Evolutionary conservation across 2,329 filamentous ascomycete species (phyloP), one percentile per base, ranked within the genome.

Genomic region (Ascochyta clinopodiicola): DNA sequence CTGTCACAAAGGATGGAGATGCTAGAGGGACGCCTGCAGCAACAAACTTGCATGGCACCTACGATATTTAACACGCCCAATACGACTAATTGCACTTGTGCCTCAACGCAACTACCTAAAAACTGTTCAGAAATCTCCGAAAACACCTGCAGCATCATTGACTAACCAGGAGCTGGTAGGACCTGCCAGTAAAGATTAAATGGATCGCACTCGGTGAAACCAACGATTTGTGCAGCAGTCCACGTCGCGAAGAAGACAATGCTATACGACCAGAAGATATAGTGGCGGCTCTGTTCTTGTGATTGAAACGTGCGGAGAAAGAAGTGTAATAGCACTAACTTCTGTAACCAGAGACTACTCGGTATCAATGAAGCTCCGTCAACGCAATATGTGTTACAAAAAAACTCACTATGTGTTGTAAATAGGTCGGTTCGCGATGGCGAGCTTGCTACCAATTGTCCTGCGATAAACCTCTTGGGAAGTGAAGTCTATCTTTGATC

Each of bases 151-250:
- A 27, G 6, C 9, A 27, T 27, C 25, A 9, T 27, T 9, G 13
- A 46, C 44, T 37, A n/a, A 46, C 44, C 44, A 36, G 44, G 44
- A 36, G 44, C 32, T 25, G 44, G 44, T 9, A 21, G 15, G 22
- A 46, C 34, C 44, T 46, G 44, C 44, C 44, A 46, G 12, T 46
- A 46, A 7, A 46, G 34, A n/a, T 19, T 15, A 15, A 46, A 13
- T 15, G 44, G 44, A 29, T 46, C 44, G 15, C 44, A 46, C 27
- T 46, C 32, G 13, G 44, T 46, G 6, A 46, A 46, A 13, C 44
- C 44, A 19, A 46, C 32, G 15, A 37, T 38, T 25, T 46, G 44
- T 21, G 32, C 34, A 37, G 44, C 32, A 0, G 25, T 22, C 44
- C 44, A 46, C 9, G 44, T 37, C 34, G 12, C 21, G 9, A 46